Evolutionary conservation across 2,329 filamentous ascomycete genomes (phyloP).

Genomic region (Nemania sp.): DNA sequence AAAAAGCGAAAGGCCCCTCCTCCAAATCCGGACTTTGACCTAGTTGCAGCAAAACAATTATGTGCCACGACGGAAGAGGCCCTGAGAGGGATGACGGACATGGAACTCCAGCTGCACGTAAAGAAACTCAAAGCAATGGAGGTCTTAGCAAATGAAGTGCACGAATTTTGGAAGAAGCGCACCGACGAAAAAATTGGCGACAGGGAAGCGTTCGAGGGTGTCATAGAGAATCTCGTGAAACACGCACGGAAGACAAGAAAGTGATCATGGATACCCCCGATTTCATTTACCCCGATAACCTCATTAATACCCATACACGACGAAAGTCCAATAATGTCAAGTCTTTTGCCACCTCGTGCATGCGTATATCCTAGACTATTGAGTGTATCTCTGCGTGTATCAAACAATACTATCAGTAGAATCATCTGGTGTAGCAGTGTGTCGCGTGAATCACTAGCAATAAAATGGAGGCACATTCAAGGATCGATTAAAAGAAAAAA

Average conservation of each 20-base stretch:
- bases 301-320: slow-evolving; percentile 10
- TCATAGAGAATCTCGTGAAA: slow-evolving; percentile 95
- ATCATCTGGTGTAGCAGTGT: too few species aligned
- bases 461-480: too few species aligned
- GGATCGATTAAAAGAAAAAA: too few species aligned
- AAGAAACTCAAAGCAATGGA: slow-evolving; percentile 69
- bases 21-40: slow-evolving; percentile 74
- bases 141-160: slow-evolving; percentile 70
- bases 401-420: too few species aligned
- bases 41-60: slow-evolving; percentile 75
- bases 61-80: slow-evolving; percentile 86
- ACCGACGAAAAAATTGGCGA: slow-evolving; percentile 87
- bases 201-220: slow-evolving; percentile 90
- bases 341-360: not conserved
- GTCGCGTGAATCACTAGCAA: too few species aligned
- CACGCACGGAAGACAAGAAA: slow-evolving; percentile 85
- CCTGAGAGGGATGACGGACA: slow-evolving; percentile 74
- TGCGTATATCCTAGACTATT: not conserved
- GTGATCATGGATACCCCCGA: slow-evolving; percentile 50
- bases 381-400: too few species aligned
- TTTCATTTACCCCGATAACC: slow-evolving; percentile 13
- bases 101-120: slow-evolving; percentile 75
- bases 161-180: slow-evolving; percentile 86
- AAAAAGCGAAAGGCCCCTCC: slow-evolving; percentile 61
- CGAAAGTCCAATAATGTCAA: not conserved